Conservation (phyloP, 331 rosid species). For the Pyrus hybrid region DNA sequence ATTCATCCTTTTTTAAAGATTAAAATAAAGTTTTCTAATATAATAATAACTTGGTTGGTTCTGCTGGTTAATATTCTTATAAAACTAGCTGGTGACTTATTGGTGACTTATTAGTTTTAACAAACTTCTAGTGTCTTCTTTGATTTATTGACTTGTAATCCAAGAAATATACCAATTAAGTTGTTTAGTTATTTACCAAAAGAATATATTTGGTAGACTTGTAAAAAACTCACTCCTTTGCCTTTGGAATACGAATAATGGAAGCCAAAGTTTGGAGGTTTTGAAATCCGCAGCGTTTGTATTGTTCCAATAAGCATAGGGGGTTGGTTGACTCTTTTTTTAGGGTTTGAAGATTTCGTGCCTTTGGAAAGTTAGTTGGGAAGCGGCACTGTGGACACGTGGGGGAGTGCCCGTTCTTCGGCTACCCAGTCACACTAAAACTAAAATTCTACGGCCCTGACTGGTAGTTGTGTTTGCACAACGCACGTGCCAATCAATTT, state of each 20-base stretch:
- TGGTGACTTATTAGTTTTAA: neutral
- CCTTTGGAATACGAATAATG: neutral
- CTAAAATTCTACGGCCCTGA: constrained; percentile 1
- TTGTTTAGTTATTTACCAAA: neutral
- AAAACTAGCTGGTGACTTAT: neutral
- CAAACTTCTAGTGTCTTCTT: neutral
- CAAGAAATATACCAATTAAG: neutral
- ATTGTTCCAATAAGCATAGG: neutral
- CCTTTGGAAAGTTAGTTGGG: constrained; percentile 35
- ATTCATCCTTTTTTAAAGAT: no score
- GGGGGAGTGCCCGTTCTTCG: neutral
- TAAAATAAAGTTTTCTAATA: no score
- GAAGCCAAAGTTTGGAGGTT: neutral
- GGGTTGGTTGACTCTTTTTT: neutral
- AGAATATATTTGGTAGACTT: no score
- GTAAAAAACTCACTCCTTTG: neutral
- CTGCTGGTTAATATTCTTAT: neutral
- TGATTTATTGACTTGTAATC: neutral
- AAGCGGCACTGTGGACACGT: constrained; percentile 8
- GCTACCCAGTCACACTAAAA: neutral
- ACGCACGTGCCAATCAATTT: neutral
- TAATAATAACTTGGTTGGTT: neutral
- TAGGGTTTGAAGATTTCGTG: constrained; percentile 16
- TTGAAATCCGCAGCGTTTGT: neutral
- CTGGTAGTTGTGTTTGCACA: constrained; percentile 11